Base-by-base conservation (phyloP, 2,329 filamentous ascomycete species). In the Pseudopyricularia cyperi region DNA sequence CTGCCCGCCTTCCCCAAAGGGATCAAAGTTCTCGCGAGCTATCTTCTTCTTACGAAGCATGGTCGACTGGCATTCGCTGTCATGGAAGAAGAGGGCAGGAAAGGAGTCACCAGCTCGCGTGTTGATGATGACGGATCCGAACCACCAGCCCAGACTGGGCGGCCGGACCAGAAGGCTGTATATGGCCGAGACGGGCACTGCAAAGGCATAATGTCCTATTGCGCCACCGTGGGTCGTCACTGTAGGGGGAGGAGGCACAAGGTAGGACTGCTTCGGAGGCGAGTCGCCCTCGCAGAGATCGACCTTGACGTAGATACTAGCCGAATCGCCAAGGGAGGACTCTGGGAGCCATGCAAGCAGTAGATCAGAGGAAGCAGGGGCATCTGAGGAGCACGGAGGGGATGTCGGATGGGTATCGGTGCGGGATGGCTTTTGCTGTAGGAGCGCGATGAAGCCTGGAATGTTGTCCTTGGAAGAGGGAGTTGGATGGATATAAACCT, bases 81-180 rank as follows among this genome's bases (percentile, higher is more conserved):
- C 93, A 65, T 98, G 93, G 69, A 98, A 98, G 70, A 98, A 98
- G 1, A 98, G 72, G 0, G 93, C 89, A 0, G 93, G 93, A 59
- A 97, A 95, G 64, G 87, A 93, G 64, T 97, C 90, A 3, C 94
- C 94, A 1, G 85, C 82, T 12, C 87, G 76, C 1, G 87, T 89
- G 65, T 98, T 98, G 70, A 98, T 88, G 53, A 98, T 85, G 28
- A 98, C 70, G 56, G 89, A 95, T 33, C 93, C 93, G 65, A 94
- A 96, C 93, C 93, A 98, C 94, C 93, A 98, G 15, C 93, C 94
- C 7, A 95, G 70, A 64, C 89, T 96, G 5, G 93, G 94, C 3
- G 91, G 91, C 2, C 93, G 82, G 37, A 98, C 83, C 7, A 95
- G 75, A 5, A 98, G 75, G 28, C 88, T 95, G 68, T 94, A 98